Conservation (phyloP, 495 filamentous ascomycete species). For the Tuber microsphaerosporum region DNA sequence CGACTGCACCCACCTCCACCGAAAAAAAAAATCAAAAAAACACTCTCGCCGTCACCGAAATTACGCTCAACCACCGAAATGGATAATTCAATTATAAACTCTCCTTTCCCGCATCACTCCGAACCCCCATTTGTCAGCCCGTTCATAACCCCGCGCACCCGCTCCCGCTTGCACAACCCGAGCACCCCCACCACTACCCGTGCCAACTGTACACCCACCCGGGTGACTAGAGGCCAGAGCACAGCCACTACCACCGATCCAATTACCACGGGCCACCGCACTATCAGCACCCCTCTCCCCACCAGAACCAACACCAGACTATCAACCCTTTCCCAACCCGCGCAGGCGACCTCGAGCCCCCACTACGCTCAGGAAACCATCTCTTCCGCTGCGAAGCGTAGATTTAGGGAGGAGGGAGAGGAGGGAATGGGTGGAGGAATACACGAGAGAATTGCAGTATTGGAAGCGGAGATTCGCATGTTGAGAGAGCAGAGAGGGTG, state of each 20-base stretch:
- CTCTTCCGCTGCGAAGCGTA: not conserved
- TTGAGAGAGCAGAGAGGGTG: constrained; percentile 17
- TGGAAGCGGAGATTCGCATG: constrained; percentile 22
- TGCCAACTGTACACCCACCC: not conserved
- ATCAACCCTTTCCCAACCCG: not conserved
- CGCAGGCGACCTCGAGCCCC: not conserved
- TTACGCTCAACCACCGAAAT: not conserved
- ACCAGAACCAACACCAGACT: not conserved
- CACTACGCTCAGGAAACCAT: constrained; percentile 1
- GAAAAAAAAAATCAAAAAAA: not conserved
- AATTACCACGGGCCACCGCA: not conserved
- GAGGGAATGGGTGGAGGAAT: not conserved
- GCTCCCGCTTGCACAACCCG: not conserved
- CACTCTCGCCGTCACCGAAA: not conserved
- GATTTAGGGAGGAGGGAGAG: not conserved
- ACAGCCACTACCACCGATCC: not conserved
- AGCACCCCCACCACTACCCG: not conserved
- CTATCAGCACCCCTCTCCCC: not conserved
- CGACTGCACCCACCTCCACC: not conserved
- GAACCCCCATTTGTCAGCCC: not conserved
- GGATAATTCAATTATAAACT: not conserved
- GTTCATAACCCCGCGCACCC: not conserved
- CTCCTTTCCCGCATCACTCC: not conserved
- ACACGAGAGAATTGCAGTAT: constrained; percentile 9
- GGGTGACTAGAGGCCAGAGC: not conserved